Evolutionary conservation across 2,329 filamentous ascomycete genomes (phyloP).

Genomic region (Exophiala alcalophila): DNA sequence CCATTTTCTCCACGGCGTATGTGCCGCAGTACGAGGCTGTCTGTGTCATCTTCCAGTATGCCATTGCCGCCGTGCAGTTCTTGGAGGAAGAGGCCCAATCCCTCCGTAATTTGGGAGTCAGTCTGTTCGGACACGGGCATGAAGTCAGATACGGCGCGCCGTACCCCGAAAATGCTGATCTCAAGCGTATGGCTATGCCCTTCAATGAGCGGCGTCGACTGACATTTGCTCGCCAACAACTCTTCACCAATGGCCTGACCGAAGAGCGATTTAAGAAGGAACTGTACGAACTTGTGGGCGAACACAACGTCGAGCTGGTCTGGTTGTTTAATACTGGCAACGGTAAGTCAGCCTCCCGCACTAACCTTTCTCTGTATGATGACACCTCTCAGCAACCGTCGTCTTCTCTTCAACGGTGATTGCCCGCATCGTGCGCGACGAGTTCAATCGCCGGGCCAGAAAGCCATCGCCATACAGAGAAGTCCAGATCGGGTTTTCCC

Average conservation of each 20-base stretch:
- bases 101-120: constrained; percentile 32
- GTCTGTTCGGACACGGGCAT: constrained; percentile 37
- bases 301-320: constrained; percentile 40
- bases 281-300: constrained; percentile 35
- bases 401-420: constrained; percentile 39
- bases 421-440: constrained; percentile 36
- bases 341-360: constrained; percentile 33
- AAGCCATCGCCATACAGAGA: constrained; percentile 34
- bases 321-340: constrained; percentile 46
- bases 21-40: constrained; percentile 33
- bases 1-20: constrained; percentile 40
- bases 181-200: constrained; percentile 37
- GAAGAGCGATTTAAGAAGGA: constrained; percentile 38
- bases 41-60: constrained; percentile 40
- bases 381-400: constrained; percentile 35
- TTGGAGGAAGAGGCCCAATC: constrained; percentile 35
- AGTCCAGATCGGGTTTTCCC: constrained; percentile 38
- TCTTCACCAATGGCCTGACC: constrained; percentile 38
- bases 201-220: constrained; percentile 41
- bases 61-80: constrained; percentile 37
- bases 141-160: constrained; percentile 34
- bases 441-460: constrained; percentile 35
- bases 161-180: constrained; percentile 37
- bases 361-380: constrained; percentile 3
- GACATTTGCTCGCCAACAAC: constrained; percentile 40